Evolutionary conservation across 2,329 filamentous ascomycete species (phyloP), one percentile per base, ranked within the genome.

Genomic region (Fusarium staphyleae): DNA sequence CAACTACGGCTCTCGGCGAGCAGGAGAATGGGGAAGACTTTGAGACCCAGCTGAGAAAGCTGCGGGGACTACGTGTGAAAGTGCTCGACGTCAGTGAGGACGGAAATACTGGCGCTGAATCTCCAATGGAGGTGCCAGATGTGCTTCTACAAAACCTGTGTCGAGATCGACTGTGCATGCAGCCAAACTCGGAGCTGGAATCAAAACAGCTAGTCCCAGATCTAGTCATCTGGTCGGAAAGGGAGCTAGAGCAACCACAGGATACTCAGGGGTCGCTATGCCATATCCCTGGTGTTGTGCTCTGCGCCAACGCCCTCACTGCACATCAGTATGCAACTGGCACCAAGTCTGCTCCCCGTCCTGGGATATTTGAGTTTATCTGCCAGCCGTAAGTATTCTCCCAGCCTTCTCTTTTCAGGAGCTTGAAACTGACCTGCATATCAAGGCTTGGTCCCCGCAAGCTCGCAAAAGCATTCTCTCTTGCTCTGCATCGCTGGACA

Each of bases 381-480:
- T 73, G 74, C 11, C 74, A 74, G 13, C 75, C 75, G 69, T 74
- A 52, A 66, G 73, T 68, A 16, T 3, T 0, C 5, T 3, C 11
- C 18, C 3, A 1, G 0, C 3, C 0, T 8, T 14, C 1, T 22
- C 4, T 2, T 13, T 12, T 8, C 34, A n/a, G n/a, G 7, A n/a
- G n/a, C 5, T 4, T 13, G 28, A 50, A 50, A 53, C 40, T 40
- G 2, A 41, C 30, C 1, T 3, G 3, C 3, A 10, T 15, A 3
- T 26, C 19, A 14, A 75, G 73, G 2, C 63, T 72, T 4, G 72
- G 74, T 2, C 74, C 74, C 11, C 68, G 73, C 3, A 76, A 76
- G 33, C 56, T 76, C 0, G 71, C 72, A 12, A 71, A 71, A 15
- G 63, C 70, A 2, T 61, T 75, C 15, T 52, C 66, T 3, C 52